phyloP scores from a whole-genome alignment of 257 asterid species.

The Vinca minor region DNA sequence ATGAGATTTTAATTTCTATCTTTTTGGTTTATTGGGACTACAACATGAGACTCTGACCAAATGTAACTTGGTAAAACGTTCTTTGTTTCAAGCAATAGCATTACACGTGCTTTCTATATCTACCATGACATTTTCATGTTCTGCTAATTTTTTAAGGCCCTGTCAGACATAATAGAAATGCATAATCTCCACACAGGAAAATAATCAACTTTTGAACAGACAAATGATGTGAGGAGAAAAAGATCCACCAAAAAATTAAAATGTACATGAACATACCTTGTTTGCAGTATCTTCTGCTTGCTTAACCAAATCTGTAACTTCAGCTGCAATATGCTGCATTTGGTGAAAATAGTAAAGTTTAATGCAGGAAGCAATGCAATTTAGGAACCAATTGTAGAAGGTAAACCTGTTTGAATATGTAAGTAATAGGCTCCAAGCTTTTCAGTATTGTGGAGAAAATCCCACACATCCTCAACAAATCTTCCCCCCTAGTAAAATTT shows the following conservation, averaged over 20 bases:
- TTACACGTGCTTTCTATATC: no score
- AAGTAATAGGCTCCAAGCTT: slow-evolving; percentile 77
- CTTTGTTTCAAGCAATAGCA: background rate
- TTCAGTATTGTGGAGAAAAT: slow-evolving; percentile 77
- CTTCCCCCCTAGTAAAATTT: slow-evolving; percentile 52
- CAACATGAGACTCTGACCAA: background rate
- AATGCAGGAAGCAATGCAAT: slow-evolving; percentile 9
- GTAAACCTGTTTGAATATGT: slow-evolving; percentile 74
- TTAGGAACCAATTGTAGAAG: slow-evolving; percentile 4
- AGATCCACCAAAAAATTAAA: background rate
- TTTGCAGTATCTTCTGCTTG: slow-evolving; percentile 99
- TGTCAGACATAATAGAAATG: background rate
- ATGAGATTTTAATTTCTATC: no score
- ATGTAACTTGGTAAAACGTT: background rate
- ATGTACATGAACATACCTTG: slow-evolving; percentile 64
- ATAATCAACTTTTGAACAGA: background rate
- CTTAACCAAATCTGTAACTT: slow-evolving; percentile 85
- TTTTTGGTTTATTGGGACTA: no score
- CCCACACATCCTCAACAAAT: slow-evolving; percentile 91
- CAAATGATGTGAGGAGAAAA: background rate
- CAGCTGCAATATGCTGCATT: slow-evolving; percentile 85
- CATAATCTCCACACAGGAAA: background rate
- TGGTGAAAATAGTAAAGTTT: slow-evolving; percentile 16
- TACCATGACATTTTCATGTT: no score
- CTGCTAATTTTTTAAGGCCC: background rate